Evolutionary conservation across 164 flowering plant genomes (phyloP).

Genomic region (Nymphaea thermarum): DNA sequence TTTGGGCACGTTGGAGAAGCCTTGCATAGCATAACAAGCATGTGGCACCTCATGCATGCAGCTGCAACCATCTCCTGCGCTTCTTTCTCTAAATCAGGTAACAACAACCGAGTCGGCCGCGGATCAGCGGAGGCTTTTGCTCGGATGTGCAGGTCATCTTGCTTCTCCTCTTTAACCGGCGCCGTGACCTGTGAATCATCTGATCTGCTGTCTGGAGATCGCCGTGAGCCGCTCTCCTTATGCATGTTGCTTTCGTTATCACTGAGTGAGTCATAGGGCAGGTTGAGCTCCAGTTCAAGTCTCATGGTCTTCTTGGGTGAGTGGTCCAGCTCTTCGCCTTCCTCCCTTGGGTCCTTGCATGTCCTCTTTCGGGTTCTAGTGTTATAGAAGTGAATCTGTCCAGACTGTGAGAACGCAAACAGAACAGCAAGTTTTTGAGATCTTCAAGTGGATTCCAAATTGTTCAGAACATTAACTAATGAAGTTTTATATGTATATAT

Average conservation of each 20-base stretch:
- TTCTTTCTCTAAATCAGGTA: constrained; percentile 26
- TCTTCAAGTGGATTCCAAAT: background rate
- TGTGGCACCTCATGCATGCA: constrained; percentile 71
- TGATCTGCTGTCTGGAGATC: background rate
- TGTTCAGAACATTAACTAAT: too few relatives aligned
- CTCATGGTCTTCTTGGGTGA: constrained; percentile 27
- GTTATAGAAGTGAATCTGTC: constrained; percentile 65
- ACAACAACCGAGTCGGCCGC: constrained; percentile 26
- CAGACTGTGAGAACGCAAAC: constrained; percentile 36
- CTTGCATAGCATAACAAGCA: constrained; percentile 83
- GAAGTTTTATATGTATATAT: background rate
- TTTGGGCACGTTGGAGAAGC: constrained; percentile 80
- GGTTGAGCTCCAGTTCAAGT: constrained; percentile 74
- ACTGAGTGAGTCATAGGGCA: constrained; percentile 24
- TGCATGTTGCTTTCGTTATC: constrained; percentile 6
- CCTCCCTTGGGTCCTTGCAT: constrained; percentile 40
- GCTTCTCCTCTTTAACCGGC: background rate
- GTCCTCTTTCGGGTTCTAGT: constrained; percentile 60
- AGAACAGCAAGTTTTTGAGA: background rate
- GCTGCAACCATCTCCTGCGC: constrained; percentile 69
- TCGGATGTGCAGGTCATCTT: background rate
- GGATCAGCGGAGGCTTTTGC: background rate
- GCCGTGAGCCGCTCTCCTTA: background rate
- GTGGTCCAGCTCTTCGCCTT: constrained; percentile 9
- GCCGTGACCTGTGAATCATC: background rate